Conservation (phyloP, 495 filamentous ascomycete genomes). For the Tirmania nivea region DNA sequence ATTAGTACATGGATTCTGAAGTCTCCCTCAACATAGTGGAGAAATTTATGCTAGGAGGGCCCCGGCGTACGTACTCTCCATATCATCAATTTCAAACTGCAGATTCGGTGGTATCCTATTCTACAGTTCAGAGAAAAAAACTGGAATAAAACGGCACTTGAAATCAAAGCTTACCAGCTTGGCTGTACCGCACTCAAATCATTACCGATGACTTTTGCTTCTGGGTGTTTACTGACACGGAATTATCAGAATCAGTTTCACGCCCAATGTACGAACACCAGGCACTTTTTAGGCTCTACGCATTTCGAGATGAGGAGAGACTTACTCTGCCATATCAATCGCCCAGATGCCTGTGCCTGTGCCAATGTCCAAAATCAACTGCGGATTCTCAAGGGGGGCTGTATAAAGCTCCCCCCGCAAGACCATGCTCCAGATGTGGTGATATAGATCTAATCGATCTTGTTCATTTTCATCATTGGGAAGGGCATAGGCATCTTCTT, state of each 20-base stretch:
- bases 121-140: not conserved
- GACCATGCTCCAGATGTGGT: conserved; percentile 33
- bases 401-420: conserved; percentile 6
- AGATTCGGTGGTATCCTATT: conserved; percentile 26
- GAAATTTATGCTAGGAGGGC: too few relatives aligned
- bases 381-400: not conserved
- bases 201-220: conserved; percentile 15
- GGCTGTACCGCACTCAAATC: conserved; percentile 37
- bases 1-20: too few relatives aligned
- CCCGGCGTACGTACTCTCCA: too few relatives aligned
- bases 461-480: conserved; percentile 48
- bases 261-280: too few relatives aligned
- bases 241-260: too few relatives aligned
- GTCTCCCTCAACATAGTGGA: too few relatives aligned
- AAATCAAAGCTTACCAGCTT: conserved; percentile 22
- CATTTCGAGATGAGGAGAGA: too few relatives aligned
- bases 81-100: conserved; percentile 35
- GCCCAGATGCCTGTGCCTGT: conserved; percentile 46
- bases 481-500: conserved; percentile 39
- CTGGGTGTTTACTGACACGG: too few relatives aligned
- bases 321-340: conserved; percentile 42
- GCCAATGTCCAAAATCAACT: conserved; percentile 33
- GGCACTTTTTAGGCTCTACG: too few relatives aligned
- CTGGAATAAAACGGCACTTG: too few relatives aligned
- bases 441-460: conserved; percentile 49